phyloP scores from a whole-genome alignment of 2,329 filamentous ascomycete genomes.

The Penicillium sclerotiorum region DNA sequence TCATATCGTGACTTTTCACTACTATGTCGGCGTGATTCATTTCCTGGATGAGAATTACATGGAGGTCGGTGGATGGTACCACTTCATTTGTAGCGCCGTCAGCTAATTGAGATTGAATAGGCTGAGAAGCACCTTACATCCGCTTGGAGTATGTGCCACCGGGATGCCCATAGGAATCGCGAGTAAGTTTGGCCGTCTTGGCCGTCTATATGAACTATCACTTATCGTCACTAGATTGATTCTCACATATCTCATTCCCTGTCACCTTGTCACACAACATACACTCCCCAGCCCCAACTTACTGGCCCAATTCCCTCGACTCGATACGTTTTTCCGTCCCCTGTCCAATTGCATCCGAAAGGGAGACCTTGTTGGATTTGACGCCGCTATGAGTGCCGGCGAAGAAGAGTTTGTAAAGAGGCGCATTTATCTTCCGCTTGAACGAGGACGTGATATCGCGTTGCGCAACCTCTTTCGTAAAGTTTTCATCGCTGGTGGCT shows the following conservation, averaged over 20 bases:
- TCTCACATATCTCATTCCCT: conserved; percentile 91
- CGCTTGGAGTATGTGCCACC: conserved; percentile 82
- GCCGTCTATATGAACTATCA: neutral
- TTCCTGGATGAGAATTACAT: conserved; percentile 94
- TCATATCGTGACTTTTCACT: conserved; percentile 93
- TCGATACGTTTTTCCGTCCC: conserved; percentile 77
- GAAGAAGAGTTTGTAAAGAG: conserved; percentile 93
- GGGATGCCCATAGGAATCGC: conserved; percentile 70
- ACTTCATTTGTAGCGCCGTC: neutral
- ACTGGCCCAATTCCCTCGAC: conserved; percentile 71
- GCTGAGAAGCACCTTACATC: conserved; percentile 78
- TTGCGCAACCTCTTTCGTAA: conserved; percentile 89
- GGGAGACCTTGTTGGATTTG: conserved; percentile 82
- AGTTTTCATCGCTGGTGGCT: conserved; percentile 83
- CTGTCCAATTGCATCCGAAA: conserved; percentile 76
- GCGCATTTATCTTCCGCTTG: conserved; percentile 91
- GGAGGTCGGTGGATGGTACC: conserved; percentile 54
- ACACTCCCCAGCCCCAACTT: conserved; percentile 74
- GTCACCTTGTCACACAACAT: conserved; percentile 84
- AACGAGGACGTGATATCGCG: conserved; percentile 87
- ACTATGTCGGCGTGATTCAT: conserved; percentile 89
- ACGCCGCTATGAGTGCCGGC: conserved; percentile 74
- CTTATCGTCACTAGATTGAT: conserved; percentile 65
- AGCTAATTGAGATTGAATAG: conserved; percentile 42
- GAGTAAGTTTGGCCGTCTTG: conserved; percentile 63